Evolutionary conservation across 768 basidiomycete species (phyloP).

Genomic region (Lentinula sp.): DNA sequence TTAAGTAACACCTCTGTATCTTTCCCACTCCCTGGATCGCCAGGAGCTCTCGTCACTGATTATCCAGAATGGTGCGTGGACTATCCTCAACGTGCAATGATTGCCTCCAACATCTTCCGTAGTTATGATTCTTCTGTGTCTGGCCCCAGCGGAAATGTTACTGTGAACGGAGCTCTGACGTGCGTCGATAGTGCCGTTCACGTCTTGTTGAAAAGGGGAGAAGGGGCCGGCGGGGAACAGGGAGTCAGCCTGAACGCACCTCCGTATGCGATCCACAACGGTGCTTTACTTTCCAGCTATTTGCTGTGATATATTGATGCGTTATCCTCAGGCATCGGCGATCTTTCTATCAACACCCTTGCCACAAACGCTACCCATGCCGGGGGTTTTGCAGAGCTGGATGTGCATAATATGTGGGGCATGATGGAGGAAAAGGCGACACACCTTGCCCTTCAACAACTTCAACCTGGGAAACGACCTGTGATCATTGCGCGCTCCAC

Average conservation of each 20-base stretch:
- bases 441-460: conserved; percentile 46
- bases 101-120: neutral
- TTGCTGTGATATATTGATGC: conserved; percentile 1
- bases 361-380: conserved; percentile 70
- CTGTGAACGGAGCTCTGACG: conserved; percentile 59
- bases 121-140: conserved; percentile 60
- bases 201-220: conserved; percentile 31
- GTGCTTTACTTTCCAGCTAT: conserved; percentile 22
- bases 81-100: neutral
- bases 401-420: conserved; percentile 69
- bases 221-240: conserved; percentile 44
- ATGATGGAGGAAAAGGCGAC: conserved; percentile 67
- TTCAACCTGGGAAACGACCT: conserved; percentile 56
- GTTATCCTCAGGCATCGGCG: conserved; percentile 34
- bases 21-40: conserved; percentile 51
- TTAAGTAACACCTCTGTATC: conserved; percentile 48
- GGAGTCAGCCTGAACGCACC: conserved; percentile 50
- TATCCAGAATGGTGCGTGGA: conserved; percentile 66
- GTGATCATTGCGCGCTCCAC: conserved; percentile 70
- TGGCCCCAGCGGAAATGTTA: conserved; percentile 72
- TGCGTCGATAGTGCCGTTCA: conserved; percentile 22
- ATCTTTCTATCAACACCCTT: conserved; percentile 48
- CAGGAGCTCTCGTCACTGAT: conserved; percentile 43
- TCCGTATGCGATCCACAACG: conserved; percentile 70
- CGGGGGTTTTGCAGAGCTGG: conserved; percentile 55